phyloP scores from a whole-genome alignment of 2,329 filamentous ascomycete genomes.

The Cladophialophora exuberans region DNA sequence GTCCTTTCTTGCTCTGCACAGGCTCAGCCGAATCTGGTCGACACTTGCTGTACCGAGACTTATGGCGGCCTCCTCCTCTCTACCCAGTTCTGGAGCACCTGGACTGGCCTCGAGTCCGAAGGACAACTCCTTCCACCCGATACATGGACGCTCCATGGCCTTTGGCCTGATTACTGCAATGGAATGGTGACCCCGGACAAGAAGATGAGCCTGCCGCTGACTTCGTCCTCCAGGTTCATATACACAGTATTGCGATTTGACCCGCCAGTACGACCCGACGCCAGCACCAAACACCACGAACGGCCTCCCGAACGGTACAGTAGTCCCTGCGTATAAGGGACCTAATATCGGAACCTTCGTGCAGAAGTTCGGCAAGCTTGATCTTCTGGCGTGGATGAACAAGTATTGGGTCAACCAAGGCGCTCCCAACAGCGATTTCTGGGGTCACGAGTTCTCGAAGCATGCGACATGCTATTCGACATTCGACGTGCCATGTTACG shows the following conservation, averaged over 20 bases:
- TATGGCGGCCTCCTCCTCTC: slow-evolving; percentile 64
- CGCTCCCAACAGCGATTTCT: slow-evolving; percentile 62
- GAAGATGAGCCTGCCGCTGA: no score
- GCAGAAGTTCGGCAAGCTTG: slow-evolving; percentile 59
- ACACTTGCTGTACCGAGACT: slow-evolving; percentile 68
- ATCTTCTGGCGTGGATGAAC: slow-evolving; percentile 68
- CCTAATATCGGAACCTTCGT: slow-evolving; percentile 63
- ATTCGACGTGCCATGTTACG: slow-evolving; percentile 68
- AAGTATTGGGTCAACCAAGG: slow-evolving; percentile 65
- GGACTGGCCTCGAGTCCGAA: slow-evolving; percentile 61
- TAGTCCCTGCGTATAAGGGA: slow-evolving; percentile 63
- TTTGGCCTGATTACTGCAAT: slow-evolving; percentile 60
- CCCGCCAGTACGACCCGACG: slow-evolving; percentile 65
- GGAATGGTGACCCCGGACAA: no score
- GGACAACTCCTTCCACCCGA: slow-evolving; percentile 61
- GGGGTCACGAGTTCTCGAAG: slow-evolving; percentile 70
- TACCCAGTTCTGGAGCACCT: slow-evolving; percentile 68
- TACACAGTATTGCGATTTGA: slow-evolving; percentile 68
- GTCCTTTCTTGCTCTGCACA: slow-evolving; percentile 54
- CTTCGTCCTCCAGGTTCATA: no score
- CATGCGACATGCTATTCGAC: slow-evolving; percentile 70
- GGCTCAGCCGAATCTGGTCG: slow-evolving; percentile 52
- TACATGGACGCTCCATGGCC: slow-evolving; percentile 20
- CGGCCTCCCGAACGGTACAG: slow-evolving; percentile 51
- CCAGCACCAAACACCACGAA: slow-evolving; percentile 67